Evolutionary conservation across 441 rosid species (phyloP).

Genomic region (Gossypium laxum): DNA sequence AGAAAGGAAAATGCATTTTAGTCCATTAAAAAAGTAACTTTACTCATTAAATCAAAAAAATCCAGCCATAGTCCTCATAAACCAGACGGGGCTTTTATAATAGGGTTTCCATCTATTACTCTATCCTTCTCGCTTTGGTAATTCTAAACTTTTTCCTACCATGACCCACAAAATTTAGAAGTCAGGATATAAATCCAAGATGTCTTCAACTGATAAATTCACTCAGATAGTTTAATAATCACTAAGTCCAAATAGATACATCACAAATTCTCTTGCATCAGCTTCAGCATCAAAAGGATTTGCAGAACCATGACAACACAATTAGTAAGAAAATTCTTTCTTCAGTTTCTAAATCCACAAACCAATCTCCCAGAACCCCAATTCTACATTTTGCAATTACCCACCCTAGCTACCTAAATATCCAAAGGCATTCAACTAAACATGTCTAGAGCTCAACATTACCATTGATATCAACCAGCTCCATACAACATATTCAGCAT

Average conservation of each 20-base stretch:
- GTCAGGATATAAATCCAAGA: background rate
- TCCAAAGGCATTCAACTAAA: background rate
- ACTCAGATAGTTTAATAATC: conserved; percentile 2
- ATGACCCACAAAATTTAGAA: background rate
- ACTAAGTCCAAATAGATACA: background rate
- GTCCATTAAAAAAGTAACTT: background rate
- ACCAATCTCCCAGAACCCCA: background rate
- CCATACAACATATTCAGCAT: background rate
- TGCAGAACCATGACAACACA: background rate
- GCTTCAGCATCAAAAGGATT: conserved; percentile 1
- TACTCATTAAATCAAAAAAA: background rate
- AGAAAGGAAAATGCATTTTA: background rate
- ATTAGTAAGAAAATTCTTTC: background rate
- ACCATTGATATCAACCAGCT: background rate
- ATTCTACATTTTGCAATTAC: background rate
- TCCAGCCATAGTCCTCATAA: background rate
- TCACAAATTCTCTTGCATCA: background rate
- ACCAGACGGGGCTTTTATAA: background rate
- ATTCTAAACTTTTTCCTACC: background rate
- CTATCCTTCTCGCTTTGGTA: conserved; percentile 4
- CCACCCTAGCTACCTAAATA: background rate
- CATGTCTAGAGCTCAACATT: background rate
- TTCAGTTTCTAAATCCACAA: background rate
- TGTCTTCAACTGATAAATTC: background rate
- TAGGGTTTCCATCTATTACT: background rate